A percentile compares a stretch with the other conserved stretches of the same genome.
These are phyloP conservation scores for Penicillium brasilianum DNA, from an alignment of 2,329 filamentous ascomycete species.

Conservation along the genomic window DNA sequence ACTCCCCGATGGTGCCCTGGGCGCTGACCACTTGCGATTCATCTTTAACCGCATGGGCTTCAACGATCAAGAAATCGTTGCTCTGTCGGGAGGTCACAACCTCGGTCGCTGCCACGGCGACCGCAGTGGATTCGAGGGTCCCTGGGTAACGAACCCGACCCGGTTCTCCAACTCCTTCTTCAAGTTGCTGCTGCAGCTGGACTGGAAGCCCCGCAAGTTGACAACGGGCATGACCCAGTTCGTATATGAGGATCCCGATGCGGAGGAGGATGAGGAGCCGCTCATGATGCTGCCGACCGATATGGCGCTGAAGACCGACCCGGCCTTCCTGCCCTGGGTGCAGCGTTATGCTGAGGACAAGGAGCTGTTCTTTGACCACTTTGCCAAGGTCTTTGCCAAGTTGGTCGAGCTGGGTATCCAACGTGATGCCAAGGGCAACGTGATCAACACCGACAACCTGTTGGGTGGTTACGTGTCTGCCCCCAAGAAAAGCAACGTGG, in stretches of 20 bases:
- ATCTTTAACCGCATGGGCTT: slow-evolving; percentile 67
- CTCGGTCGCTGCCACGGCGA: slow-evolving; percentile 62
- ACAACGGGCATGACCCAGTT: slow-evolving; percentile 62
- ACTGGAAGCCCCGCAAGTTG: slow-evolving; percentile 62
- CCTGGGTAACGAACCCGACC: slow-evolving; percentile 66
- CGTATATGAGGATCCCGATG: slow-evolving; percentile 63
- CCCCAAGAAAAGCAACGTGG: slow-evolving; percentile 59
- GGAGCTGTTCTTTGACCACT: slow-evolving; percentile 66
- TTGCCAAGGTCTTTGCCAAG: slow-evolving; percentile 63
- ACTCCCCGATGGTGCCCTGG: slow-evolving; percentile 60
- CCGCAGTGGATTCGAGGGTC: slow-evolving; percentile 62
- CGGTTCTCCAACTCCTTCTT: slow-evolving; percentile 65
- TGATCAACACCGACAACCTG: slow-evolving; percentile 63
- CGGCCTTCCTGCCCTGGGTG: slow-evolving; percentile 61
- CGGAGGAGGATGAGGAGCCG: slow-evolving; percentile 54
- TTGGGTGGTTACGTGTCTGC: slow-evolving; percentile 62
- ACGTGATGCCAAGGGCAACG: slow-evolving; percentile 58
- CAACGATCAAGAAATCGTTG: slow-evolving; percentile 65
- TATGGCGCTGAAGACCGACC: slow-evolving; percentile 62
- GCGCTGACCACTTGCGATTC: slow-evolving; percentile 59
- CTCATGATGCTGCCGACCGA: slow-evolving; percentile 72
- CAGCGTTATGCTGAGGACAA: slow-evolving; percentile 65
- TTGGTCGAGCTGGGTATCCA: slow-evolving; percentile 65
- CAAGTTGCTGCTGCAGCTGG: slow-evolving; percentile 56
- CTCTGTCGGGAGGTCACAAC: slow-evolving; percentile 61